A percentile compares a stretch with the other conserved stretches of the same genome.
Evolutionary conservation across 257 asterid species (phyloP).

Genomic region (Orobanche coerulescens): DNA sequence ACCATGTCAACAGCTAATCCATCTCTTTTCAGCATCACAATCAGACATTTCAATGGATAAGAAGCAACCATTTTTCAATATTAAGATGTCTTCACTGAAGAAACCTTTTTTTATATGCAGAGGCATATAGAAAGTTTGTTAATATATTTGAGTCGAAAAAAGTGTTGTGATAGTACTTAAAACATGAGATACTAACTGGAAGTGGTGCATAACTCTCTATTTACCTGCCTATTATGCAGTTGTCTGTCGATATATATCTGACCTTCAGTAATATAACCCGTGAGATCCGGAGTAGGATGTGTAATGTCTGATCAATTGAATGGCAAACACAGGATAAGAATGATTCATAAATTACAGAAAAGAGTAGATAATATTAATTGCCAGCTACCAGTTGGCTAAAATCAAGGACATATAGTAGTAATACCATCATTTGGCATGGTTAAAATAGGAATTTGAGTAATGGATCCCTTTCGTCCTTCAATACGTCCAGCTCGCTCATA

Average conservation of each 20-base stretch:
- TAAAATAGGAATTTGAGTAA: too few relatives aligned
- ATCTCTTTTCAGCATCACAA: constrained; percentile 1
- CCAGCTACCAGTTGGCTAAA: too few relatives aligned
- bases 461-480: too few relatives aligned
- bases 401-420: too few relatives aligned
- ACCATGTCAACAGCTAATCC: background rate
- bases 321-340: constrained; percentile 28
- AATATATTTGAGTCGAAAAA: constrained; percentile 1
- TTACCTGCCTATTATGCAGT: constrained; percentile 57
- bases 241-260: constrained; percentile 92
- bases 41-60: constrained; percentile 3
- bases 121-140: background rate
- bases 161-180: too few relatives aligned
- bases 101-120: background rate
- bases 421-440: too few relatives aligned
- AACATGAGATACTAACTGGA: too few relatives aligned
- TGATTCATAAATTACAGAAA: too few relatives aligned
- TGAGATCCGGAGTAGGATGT: constrained; percentile 99
- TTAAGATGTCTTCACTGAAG: constrained; percentile 10
- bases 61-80: background rate
- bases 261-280: constrained; percentile 94
- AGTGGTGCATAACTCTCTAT: constrained; percentile 4
- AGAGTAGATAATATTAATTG: too few relatives aligned
- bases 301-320: too few relatives aligned
- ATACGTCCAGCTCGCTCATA: too few relatives aligned